Evolutionary conservation across 768 basidiomycete species (phyloP), one percentile per base, ranked within the genome.

Genomic region (Astraeus odoratus): DNA sequence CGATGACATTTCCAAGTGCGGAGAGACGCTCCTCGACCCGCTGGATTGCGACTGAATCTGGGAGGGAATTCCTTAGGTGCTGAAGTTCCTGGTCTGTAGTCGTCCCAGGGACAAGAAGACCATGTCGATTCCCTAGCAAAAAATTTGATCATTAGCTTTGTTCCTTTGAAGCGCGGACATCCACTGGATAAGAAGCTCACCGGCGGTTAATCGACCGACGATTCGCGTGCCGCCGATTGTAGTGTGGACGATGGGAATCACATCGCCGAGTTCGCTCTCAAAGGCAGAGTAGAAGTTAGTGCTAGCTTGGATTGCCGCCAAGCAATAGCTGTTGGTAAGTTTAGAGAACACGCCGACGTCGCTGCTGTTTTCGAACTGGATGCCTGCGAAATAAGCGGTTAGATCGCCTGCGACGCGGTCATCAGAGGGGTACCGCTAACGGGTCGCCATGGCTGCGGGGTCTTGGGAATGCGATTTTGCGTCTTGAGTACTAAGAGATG

Each of bases 81-180:
- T 97, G 96, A 2, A 98, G 80, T 64, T 99, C 96, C 61, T 98
- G 96, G 64, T 98, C 96, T 41, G 94, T 94, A 39, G 96, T 94
- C 44, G 92, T 83, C 42, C 88, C 82, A 8, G 96, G 96, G 19
- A 99, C 91, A 49, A 99, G 88, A 23, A 99, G 80, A 45, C 96
- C 96, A 65, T 99, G 94, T 52, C 91, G 81, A 71, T 99, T 99
- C 47, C 93, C 92, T 86, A 59, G 39, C 40, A 25, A 35, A 2
- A n/a, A n/a, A n/a, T n/a, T n/a, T 30, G 8, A 34, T n/a, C 33
- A 23, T 15, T 9, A 43, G 2, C 31, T 22, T 6, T 26, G 29
- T n/a, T 12, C 7, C 15, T 16, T 39, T n/a, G 23, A 7, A n/a
- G 0, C n/a, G 24, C 22, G 8, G 3, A 5, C 18, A 7, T 6